phyloP scores from a whole-genome alignment of 2,329 filamentous ascomycete genomes.

The Neoscytalidium dimidiatum region DNA sequence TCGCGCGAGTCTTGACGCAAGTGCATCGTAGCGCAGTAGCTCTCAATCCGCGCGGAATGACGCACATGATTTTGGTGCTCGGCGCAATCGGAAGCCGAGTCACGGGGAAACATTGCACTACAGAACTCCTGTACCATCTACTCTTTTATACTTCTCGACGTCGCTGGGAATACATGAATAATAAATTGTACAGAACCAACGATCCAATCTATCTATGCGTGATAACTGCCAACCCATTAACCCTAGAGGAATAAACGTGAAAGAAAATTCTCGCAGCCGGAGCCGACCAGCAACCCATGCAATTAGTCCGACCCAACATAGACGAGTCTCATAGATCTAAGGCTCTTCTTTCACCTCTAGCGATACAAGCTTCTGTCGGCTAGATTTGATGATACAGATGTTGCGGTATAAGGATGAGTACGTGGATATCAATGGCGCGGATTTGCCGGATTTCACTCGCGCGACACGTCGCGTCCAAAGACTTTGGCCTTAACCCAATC shows the following conservation, averaged over 20 bases:
- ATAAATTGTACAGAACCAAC: conserved; percentile 14
- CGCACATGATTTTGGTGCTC: not conserved
- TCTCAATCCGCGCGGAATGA: not conserved
- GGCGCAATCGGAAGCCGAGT: not conserved
- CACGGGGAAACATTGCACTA: not conserved
- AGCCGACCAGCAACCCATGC: conserved; percentile 13
- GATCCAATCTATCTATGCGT: conserved; percentile 11
- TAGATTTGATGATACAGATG: conserved; percentile 7
- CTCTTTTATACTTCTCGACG: no score
- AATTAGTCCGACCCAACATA: not conserved
- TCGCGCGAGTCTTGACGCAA: conserved; percentile 2
- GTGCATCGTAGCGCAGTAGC: no score
- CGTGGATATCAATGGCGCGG: not conserved
- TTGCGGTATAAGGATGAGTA: not conserved
- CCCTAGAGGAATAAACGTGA: conserved; percentile 2
- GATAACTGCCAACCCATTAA: conserved; percentile 4
- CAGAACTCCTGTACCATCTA: no score
- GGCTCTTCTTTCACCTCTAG: conserved; percentile 16
- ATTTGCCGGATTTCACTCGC: conserved; percentile 58
- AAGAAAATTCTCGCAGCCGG: conserved; percentile 10
- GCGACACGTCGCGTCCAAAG: conserved; percentile 92
- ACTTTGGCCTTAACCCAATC: conserved; percentile 98
- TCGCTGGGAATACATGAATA: not conserved
- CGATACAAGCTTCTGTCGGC: conserved; percentile 1
- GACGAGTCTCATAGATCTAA: conserved; percentile 1